Conservation (phyloP, 202 grass and related monocot species). For the Setaria viridis region DNA sequence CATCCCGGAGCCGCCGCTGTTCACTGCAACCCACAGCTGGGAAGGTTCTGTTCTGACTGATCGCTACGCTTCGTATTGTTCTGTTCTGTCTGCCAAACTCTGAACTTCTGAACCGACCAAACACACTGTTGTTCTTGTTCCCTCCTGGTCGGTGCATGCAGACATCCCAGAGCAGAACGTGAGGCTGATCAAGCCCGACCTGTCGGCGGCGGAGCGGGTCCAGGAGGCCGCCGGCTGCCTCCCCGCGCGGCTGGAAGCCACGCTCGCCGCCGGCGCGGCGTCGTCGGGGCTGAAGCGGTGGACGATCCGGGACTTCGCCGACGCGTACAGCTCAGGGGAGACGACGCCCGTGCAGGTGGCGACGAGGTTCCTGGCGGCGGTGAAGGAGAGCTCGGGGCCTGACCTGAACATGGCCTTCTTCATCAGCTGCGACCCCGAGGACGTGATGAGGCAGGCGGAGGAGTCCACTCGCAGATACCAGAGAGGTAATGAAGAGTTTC, state of each 20-base stretch:
- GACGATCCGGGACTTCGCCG: conserved; percentile 76
- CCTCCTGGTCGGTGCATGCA: conserved; percentile 14
- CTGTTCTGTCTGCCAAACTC: neutral
- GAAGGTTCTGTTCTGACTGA: conserved; percentile 58
- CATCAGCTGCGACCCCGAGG: conserved; percentile 67
- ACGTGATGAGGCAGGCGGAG: conserved; percentile 74
- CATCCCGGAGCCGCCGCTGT: conserved; percentile 82
- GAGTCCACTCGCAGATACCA: conserved; percentile 79
- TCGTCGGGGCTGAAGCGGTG: conserved; percentile 52
- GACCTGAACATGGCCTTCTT: conserved; percentile 85
- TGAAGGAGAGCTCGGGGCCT: conserved; percentile 48
- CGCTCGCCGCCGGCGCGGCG: conserved; percentile 8
- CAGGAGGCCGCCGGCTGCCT: conserved; percentile 72
- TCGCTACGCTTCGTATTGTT: neutral
- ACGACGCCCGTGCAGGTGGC: conserved; percentile 78
- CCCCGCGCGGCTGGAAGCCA: conserved; percentile 55
- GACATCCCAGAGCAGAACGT: conserved; percentile 86
- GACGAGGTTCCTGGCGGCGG: conserved; percentile 72
- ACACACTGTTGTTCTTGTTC: neutral
- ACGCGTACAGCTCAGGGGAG: conserved; percentile 78
- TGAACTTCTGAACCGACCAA: neutral
- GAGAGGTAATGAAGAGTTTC: conserved; percentile 48
- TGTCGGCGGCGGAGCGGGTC: conserved; percentile 68
- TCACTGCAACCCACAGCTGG: conserved; percentile 62
- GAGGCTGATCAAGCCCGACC: conserved; percentile 58